Evolutionary conservation across 495 filamentous ascomycete genomes (phyloP), one percentile per base, ranked within the genome.

Genomic region (Neurospora sublineolata): DNA sequence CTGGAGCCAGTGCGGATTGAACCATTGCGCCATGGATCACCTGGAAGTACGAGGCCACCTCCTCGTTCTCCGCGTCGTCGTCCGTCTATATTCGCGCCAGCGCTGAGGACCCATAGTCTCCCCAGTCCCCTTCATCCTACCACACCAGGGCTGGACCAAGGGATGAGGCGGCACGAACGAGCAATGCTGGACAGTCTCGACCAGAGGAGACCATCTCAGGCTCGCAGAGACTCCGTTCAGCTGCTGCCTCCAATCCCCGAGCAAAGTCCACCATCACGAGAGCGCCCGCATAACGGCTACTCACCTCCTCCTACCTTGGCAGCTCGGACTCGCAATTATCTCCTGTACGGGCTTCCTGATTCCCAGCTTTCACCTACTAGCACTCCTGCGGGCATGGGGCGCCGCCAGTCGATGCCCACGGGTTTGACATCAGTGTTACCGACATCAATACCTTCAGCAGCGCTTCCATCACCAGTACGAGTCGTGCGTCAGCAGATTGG

Each of bases 101-200:
- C 79, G 3, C 42, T 80, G 11, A 70, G 73, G 70, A 75, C 79
- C 12, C 79, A 79, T 71, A 44, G 44, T 68, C 72, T 80, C 40
- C 80, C 80, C 5, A 80, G 81, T 42, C 80, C 81, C 37, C 72
- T 84, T 44, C 75, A 83, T 40, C 77, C 82, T 2, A 75, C 76
- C 16, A 75, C 78, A 12, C 75, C 76, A 6, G 75, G 69, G 23
- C 80, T 79, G 40, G 83, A 84, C 72, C 72, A 74, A 4, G 70
- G 74, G 2, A 82, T 82, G 79, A 77, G 78, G 52, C 78, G 74
- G 60, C 82, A 82, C 52, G 81, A 83, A 71, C 74, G 76, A 52
- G 80, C 80, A n/a, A 72, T 84, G 73, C 72, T 83, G 18, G 78
- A 83, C 41, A 80, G 79, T 41, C 71, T 83, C 6, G 82, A 81